Conservation (phyloP, 2,329 filamentous ascomycete species). For the Penicillium psychrosexuale region DNA sequence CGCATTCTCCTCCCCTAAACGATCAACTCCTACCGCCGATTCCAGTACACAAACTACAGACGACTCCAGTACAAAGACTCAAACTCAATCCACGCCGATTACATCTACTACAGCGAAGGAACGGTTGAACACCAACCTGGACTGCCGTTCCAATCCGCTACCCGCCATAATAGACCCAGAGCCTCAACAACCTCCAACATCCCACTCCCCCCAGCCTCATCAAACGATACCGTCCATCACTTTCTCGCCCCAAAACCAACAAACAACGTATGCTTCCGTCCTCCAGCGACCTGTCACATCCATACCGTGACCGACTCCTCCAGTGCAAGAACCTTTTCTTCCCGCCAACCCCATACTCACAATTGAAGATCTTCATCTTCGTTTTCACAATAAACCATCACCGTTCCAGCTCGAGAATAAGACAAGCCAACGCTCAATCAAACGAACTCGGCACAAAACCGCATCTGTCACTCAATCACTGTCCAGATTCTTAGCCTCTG, state of each 20-base stretch:
- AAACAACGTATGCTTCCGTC: conserved; percentile 8
- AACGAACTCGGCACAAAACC: conserved; percentile 4
- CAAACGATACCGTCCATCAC: neutral
- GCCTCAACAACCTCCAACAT: neutral
- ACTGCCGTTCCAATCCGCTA: neutral
- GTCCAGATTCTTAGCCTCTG: no score
- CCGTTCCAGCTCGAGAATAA: conserved; percentile 14
- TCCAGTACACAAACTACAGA: conserved; percentile 1
- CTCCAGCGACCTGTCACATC: conserved; percentile 3
- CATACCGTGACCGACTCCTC: conserved; percentile 2
- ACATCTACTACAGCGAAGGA: no score
- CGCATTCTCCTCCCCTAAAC: conserved; percentile 3
- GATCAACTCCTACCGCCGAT: neutral
- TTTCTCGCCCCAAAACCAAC: conserved; percentile 5
- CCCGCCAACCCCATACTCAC: conserved; percentile 8
- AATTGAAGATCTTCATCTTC: conserved; percentile 14
- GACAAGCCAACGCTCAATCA: conserved; percentile 4
- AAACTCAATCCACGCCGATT: no score
- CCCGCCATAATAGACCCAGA: conserved; percentile 4
- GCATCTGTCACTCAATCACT: no score
- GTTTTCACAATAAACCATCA: conserved; percentile 15
- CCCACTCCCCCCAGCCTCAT: conserved; percentile 1
- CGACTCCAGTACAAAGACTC: neutral
- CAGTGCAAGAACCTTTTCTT: neutral
- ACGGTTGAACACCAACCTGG: neutral